Evolutionary conservation across 805 yeast species (phyloP), one percentile per base, ranked within the genome.

Genomic region (Priceomyces haplophilus): DNA sequence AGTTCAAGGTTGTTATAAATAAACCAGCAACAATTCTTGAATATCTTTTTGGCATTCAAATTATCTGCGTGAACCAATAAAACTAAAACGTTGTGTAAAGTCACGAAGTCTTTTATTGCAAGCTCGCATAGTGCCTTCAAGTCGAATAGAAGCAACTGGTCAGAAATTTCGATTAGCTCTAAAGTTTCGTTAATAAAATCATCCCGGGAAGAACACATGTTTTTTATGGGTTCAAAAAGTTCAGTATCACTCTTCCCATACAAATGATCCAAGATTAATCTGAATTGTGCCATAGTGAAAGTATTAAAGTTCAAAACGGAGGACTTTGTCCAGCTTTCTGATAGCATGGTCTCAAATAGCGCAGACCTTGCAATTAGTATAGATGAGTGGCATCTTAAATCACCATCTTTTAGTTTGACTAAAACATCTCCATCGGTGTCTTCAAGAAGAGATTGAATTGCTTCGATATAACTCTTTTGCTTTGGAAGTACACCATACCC

Each of bases 21-120:
- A 50, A 76, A 85, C 82, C 88, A 82, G 19, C 82, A 64, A 55
- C 95, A 79, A 41, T 78, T 75, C 38, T 72, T 69, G 46, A 79
- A 69, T 29, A 89, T 59, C 49, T 82, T 77, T 10, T 62, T 57
- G 5, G 88, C 85, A 16, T 73, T 60, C 37, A 73, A 63, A 15
- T 63, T 52, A 36, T 72, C 72, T 0, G 95, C 74, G 52, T 81
- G 81, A 10, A 72, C 62, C 11, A 86, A 54, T 11, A 88, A 54
- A 0, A 72, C 44, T 10, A 79, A 62, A 1, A 83, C 87, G 52
- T 85, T 85, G 15, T 83, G 85, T 8, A 79, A 62, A 17, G 58
- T 61, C 15, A 83, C 73, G 34, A 76, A 76, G 46, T 78, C 82
- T 43, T 78, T 75, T 15, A 85, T 61, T 32, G 73, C 73, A 29